These are phyloP conservation scores for Sedum album DNA, from an alignment of 164 flowering plant species.

Conservation along the genomic window DNA sequence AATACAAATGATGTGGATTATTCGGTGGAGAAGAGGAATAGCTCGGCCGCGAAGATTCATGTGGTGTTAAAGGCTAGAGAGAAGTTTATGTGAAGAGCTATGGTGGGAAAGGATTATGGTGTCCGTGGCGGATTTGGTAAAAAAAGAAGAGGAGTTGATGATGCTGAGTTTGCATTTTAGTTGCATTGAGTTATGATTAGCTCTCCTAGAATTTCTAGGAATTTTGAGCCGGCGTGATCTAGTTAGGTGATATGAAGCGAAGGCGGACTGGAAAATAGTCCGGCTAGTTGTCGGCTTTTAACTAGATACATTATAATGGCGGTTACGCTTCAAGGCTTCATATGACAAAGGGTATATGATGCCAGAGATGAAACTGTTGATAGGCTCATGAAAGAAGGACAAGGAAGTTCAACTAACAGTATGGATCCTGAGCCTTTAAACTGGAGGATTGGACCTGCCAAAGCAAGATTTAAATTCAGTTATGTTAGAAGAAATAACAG, in stretches of 20 bases:
- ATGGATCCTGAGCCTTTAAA: neutral
- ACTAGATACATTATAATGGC: neutral
- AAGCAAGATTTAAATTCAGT: slow-evolving; percentile 1
- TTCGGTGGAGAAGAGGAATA: neutral
- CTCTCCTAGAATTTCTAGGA: slow-evolving; percentile 1
- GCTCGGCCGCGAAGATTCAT: neutral
- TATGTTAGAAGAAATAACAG: neutral
- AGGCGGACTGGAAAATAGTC: neutral
- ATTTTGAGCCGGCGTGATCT: neutral
- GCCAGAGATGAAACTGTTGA: neutral
- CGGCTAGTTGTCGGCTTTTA: neutral
- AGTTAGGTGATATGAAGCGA: neutral
- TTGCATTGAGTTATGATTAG: slow-evolving; percentile 1
- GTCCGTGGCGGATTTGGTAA: neutral
- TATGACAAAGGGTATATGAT: neutral
- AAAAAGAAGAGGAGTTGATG: slow-evolving; percentile 3
- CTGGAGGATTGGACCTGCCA: neutral
- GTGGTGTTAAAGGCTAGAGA: neutral
- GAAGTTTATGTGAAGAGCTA: neutral
- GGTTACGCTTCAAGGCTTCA: neutral
- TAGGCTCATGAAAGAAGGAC: slow-evolving; percentile 1
- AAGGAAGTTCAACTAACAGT: slow-evolving; percentile 4
- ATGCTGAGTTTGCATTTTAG: slow-evolving; percentile 3
- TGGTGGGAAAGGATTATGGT: neutral
- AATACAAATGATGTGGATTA: neutral